phyloP scores from a whole-genome alignment of 2,329 filamentous ascomycete genomes.

The Claviceps arundinis region DNA sequence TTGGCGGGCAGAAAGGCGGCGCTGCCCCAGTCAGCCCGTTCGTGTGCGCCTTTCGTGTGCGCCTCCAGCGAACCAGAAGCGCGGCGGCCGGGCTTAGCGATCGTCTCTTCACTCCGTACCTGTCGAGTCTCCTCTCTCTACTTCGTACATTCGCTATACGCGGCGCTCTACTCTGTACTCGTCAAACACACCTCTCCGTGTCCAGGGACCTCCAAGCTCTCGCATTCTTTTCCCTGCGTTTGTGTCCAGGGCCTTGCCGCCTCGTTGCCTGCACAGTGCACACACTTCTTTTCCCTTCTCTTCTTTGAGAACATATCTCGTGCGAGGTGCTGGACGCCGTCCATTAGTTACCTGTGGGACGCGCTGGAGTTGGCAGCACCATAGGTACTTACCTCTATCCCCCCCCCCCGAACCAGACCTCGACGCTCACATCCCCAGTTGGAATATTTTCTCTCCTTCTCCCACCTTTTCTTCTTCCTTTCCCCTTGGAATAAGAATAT shows the following conservation, averaged over 20 bases:
- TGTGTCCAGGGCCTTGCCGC: neutral
- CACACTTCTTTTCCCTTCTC: neutral
- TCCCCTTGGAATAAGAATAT: neutral
- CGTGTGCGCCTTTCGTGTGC: slow-evolving; percentile 1
- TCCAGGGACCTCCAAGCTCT: neutral
- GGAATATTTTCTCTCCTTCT: neutral
- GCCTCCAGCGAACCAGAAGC: slow-evolving; percentile 7
- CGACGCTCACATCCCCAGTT: neutral
- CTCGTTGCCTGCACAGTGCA: neutral
- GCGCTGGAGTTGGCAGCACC: too few species aligned
- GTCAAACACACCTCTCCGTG: neutral
- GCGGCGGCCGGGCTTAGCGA: slow-evolving; percentile 10
- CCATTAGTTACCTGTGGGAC: too few species aligned
- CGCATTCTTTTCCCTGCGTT: neutral
- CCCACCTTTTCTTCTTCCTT: neutral
- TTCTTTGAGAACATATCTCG: too few species aligned
- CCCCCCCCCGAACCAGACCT: neutral
- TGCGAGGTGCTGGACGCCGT: too few species aligned
- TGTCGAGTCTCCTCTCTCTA: too few species aligned
- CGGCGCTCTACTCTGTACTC: slow-evolving; percentile 1
- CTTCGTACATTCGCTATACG: neutral
- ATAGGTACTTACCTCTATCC: too few species aligned
- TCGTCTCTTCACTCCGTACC: slow-evolving; percentile 7
- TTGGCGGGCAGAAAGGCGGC: neutral
- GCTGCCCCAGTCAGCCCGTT: neutral